Evolutionary conservation across 768 basidiomycete genomes (phyloP), one percentile per base, ranked within the genome.

Genomic region (Sistotremastrum suecicum): DNA sequence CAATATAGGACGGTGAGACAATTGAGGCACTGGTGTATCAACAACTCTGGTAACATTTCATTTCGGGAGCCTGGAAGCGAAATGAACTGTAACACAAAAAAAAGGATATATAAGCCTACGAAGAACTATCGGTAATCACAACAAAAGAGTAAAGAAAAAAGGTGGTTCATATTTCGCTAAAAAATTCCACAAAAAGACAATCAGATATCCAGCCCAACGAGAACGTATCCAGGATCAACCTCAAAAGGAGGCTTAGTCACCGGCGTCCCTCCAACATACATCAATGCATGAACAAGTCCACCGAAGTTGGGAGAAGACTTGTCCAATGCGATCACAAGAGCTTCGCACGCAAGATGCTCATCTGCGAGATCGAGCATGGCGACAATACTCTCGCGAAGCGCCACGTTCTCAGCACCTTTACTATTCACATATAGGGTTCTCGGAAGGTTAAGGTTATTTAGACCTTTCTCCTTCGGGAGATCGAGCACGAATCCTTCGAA

Each of bases 191-290:
- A 44, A 5, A 29, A 44, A 31, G 30, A 31, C 29, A 11, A 41
- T 31, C 66, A 88, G 49, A 91, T 77, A 56, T 90, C 88, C 62
- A 92, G 66, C 37, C 89, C 89, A 45, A 92, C 83, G 40, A 91
- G 77, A 34, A 92, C 75, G 58, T 79, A 87, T 11, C 79, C 75
- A 31, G 81, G 71, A 56, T 86, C 75, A 47, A 81, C 76, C 55
- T 76, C 68, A 69, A 83, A 85, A 29, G 75, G 76, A 45, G 84
- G 83, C 58, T 77, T 80, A 45, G 86, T 84, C 43, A 92, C 79
- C 44, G 92, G 81, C 42, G 72, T 75, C 46, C 85, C 89, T 51
- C 88, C 88, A 44, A 91, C 84, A 63, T 92, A 92, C 84, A 92
- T 86, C 51, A 92, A 71, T 42, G 89, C 83, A 58, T 92, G 90